phyloP scores from a whole-genome alignment of 805 yeast genomes.

The Nakazawaea wyomingensis region DNA sequence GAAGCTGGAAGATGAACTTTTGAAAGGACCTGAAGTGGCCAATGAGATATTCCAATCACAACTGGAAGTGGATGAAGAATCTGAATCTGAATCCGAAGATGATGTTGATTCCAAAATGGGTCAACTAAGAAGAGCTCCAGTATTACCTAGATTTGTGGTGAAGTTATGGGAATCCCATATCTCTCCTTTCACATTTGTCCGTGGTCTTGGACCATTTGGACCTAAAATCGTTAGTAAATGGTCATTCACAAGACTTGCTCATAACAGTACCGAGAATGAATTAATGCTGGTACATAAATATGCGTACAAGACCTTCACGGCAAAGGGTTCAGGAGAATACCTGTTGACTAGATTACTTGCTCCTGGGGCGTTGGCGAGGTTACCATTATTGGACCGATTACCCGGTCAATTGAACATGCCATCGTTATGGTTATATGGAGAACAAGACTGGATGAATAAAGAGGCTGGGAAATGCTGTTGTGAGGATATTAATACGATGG shows the following conservation, averaged over 20 bases:
- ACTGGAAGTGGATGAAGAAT: slow-evolving; percentile 4
- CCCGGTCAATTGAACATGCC: slow-evolving; percentile 37
- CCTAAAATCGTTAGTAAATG: slow-evolving; percentile 47
- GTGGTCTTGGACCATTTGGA: slow-evolving; percentile 48
- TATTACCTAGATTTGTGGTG: slow-evolving; percentile 29
- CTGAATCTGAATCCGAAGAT: not conserved
- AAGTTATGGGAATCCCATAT: slow-evolving; percentile 47
- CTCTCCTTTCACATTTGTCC: slow-evolving; percentile 50
- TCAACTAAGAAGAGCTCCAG: slow-evolving; percentile 18
- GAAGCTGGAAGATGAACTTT: not conserved
- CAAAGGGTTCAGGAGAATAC: slow-evolving; percentile 59
- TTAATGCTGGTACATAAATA: slow-evolving; percentile 45
- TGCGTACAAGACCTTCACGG: slow-evolving; percentile 46
- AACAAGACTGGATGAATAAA: slow-evolving; percentile 66
- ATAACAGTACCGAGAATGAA: slow-evolving; percentile 22
- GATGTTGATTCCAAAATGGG: slow-evolving; percentile 17
- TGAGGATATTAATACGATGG: slow-evolving; percentile 24
- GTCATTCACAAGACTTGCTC: slow-evolving; percentile 46
- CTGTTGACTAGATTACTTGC: slow-evolving; percentile 56
- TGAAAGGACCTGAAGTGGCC: slow-evolving; percentile 16
- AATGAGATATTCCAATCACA: slow-evolving; percentile 18
- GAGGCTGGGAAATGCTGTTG: slow-evolving; percentile 48
- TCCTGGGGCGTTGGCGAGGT: slow-evolving; percentile 50
- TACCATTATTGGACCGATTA: slow-evolving; percentile 52
- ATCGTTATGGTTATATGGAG: slow-evolving; percentile 61